Evolutionary conservation across 2,329 filamentous ascomycete genomes (phyloP).

Genomic region (Blastomyces silverae): DNA sequence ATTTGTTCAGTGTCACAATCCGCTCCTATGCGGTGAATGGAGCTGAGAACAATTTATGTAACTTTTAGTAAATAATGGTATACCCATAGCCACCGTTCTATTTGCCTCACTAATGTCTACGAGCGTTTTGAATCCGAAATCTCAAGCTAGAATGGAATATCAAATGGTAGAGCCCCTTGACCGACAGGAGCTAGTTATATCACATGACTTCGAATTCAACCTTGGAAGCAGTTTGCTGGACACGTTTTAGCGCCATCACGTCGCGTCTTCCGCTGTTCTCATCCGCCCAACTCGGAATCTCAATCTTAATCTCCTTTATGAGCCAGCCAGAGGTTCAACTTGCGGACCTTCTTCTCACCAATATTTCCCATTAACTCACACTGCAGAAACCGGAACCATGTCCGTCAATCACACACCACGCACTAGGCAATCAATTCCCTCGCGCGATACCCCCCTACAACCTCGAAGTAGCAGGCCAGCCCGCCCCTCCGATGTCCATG

Average conservation of each 20-base stretch:
- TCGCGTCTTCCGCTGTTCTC: constrained; percentile 7
- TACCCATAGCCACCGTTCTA: no score
- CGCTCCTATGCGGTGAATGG: no score
- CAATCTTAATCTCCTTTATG: not conserved
- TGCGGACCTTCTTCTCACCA: not conserved
- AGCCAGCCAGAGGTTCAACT: not conserved
- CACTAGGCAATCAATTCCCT: not conserved
- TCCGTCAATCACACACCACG: not conserved
- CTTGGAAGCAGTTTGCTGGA: not conserved
- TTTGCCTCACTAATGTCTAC: no score
- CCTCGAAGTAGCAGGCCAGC: not conserved
- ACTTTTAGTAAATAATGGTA: no score
- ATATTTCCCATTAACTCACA: not conserved
- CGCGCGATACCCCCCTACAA: not conserved
- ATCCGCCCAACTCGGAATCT: not conserved
- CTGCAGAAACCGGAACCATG: not conserved
- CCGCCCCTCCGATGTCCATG: not conserved
- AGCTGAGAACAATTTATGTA: no score
- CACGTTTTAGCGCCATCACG: constrained; percentile 11
- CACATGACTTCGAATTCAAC: not conserved
- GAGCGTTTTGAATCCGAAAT: no score
- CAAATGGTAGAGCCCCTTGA: no score
- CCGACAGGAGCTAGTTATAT: not conserved
- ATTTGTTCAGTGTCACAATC: no score
- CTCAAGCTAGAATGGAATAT: no score